These are phyloP conservation scores for Tylopilus subfusipes DNA, from an alignment of 768 basidiomycete genomes.

Conservation along the genomic window DNA sequence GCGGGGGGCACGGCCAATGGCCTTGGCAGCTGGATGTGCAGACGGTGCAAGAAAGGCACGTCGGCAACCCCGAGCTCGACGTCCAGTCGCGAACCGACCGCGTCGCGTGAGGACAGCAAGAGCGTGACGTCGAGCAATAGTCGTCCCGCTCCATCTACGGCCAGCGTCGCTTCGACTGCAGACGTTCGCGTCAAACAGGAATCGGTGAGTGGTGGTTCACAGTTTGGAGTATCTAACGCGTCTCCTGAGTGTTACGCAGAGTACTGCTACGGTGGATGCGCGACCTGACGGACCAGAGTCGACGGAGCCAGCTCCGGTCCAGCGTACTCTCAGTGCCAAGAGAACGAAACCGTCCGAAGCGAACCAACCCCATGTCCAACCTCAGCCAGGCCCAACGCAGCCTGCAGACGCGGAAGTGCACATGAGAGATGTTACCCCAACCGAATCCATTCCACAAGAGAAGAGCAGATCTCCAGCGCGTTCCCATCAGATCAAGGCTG, in stretches of 20 bases:
- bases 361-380: neutral
- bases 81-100: slow-evolving; percentile 8
- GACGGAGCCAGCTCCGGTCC: neutral
- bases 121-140: neutral
- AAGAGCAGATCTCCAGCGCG: neutral
- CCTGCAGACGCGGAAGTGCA: slow-evolving; percentile 1
- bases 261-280: neutral
- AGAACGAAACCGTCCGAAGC: neutral
- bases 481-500: neutral
- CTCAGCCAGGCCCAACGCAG: neutral
- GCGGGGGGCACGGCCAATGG: slow-evolving; percentile 21
- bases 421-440: neutral
- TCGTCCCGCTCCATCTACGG: neutral
- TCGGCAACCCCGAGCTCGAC: neutral
- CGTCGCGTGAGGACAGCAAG: neutral
- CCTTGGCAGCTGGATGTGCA: slow-evolving; percentile 29
- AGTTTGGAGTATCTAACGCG: neutral
- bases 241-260: slow-evolving; percentile 9
- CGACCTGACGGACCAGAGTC: neutral
- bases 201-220: slow-evolving; percentile 6
- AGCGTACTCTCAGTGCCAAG: neutral
- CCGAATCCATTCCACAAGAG: neutral
- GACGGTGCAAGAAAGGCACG: slow-evolving; percentile 27
- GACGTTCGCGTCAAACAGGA: slow-evolving; percentile 3
- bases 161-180: neutral